Base-by-base conservation (phyloP, 495 filamentous ascomycete genomes). In the Xylaria nigripes region DNA sequence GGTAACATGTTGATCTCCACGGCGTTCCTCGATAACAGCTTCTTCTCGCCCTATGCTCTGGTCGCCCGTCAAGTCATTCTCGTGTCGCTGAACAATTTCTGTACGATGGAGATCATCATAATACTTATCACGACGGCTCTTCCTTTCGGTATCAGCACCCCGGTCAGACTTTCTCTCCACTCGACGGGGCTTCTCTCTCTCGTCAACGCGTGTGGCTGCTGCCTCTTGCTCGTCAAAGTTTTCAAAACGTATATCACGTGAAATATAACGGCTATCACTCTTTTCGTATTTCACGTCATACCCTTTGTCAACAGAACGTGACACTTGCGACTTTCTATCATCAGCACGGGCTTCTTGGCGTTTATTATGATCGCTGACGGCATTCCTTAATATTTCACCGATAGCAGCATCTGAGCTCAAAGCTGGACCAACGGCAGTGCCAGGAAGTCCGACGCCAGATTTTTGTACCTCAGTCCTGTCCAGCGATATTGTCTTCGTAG, bases 361-460 rank as follows among this genome's bases (percentile, higher is more conserved):
- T 15, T 64, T 53, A 10, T 51, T 50, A 29, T 55, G 55, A 6
- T 65, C 65, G 49, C 34, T 54, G 16, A 75, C 74, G 30, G 70
- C 62, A 58, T 45, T 30, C 24, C n/a, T 48, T 18, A 55, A 19
- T n/a, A 48, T 3, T 25, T 15, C 44, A 36, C 71, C 77, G 29
- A 71, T 70, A 25, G 72, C 75, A 29, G 70, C 78, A 45, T 74
- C 72, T 32, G 73, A 71, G 0, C 76, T 62, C 23, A 71, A 50
- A 23, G 68, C 63, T 15, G 70, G 68, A 30, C 70, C 75, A 24
- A 70, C 68, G 29, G 72, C 72, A 30, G 69, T 76, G 41, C 71
- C 78, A 55, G 77, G 65, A 38, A 74, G 68, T 25, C 75, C 77
- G n/a, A 71, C 72, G 34, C 73, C 71, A 19, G 72, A 76, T 55